Evolutionary conservation across 768 basidiomycete genomes (phyloP), one percentile per base, ranked within the genome.

Genomic region (Strobilomyces dryophilus): DNA sequence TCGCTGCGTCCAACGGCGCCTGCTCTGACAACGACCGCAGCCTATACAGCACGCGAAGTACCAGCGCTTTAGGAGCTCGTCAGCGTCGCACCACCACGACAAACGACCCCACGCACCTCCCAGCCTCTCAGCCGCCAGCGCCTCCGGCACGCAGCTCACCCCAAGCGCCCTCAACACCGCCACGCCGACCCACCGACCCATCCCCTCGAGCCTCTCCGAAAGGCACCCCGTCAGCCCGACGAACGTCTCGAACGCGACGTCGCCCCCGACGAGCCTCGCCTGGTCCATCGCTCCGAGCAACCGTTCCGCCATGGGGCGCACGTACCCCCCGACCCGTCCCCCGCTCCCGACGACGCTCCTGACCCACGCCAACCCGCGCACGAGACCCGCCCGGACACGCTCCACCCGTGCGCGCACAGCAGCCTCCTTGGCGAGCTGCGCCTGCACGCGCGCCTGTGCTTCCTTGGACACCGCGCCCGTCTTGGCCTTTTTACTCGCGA

Each of bases 1-100:
- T 94, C 2, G 90, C 83, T 1, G 87, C 79, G 64, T 95, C 92
- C 47, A 98, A 86, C 0, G 92, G 83, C 1, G 80, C 71, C 57
- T 91, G 86, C 56, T 95, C 90, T 0, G 91, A 84, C 4, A 95
- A 74, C 53, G 80, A 87, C 18, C 89, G 83, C 0, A 98, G 67
- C 18, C 90, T 83, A 66, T 95, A 89, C 2, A 99, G 75, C 1
- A 98, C 84, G 26, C 97, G 89, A 43, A 90, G 74, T 24, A 95
- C 77, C 31, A 98, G 74, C 7, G 76, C 94, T 94, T 52, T 21
- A 40, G 39, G 9, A 29, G 39, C 17, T 4, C 24, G 12, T 26
- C n/a, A 49, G n/a, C n/a, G 5, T 24, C 4, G 4, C 17, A 10
- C 15, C 12, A 26, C 2, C 18, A 26, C 27, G 4, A 18, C 31